Evolutionary conservation across 2,329 filamentous ascomycete genomes (phyloP).

Genomic region (Xylariaceae sp.): DNA sequence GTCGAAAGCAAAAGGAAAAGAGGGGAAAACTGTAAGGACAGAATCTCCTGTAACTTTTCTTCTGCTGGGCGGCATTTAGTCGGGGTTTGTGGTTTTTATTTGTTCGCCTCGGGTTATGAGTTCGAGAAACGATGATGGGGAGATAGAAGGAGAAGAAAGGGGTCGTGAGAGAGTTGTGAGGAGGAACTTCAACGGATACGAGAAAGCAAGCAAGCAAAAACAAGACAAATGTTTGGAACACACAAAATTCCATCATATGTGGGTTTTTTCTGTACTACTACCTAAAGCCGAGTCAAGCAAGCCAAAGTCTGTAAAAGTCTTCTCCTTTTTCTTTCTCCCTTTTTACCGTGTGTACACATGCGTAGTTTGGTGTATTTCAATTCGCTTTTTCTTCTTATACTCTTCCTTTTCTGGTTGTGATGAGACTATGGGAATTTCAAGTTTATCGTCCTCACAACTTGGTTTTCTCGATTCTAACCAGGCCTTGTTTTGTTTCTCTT

Average conservation of each 20-base stretch:
- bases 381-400: not conserved
- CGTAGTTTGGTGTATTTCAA: not conserved
- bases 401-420: not conserved
- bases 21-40: not conserved
- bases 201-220: not conserved
- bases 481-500: no score
- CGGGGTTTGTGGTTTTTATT: not conserved
- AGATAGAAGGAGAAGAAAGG: not conserved
- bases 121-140: not conserved
- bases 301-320: not conserved
- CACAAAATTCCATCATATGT: not conserved
- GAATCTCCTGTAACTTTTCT: not conserved
- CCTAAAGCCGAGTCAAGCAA: no score
- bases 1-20: slow-evolving; percentile 8
- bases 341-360: not conserved
- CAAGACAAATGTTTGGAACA: not conserved
- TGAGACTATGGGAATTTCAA: no score
- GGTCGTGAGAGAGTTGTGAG: no score
- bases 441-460: no score
- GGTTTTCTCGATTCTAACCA: no score
- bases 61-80: not conserved
- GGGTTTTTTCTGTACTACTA: slow-evolving; percentile 5
- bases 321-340: not conserved
- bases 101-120: not conserved
- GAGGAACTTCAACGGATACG: no score